Evolutionary conservation across 352 stramenopile species (phyloP).

Genomic region (Pythium periplocum): DNA sequence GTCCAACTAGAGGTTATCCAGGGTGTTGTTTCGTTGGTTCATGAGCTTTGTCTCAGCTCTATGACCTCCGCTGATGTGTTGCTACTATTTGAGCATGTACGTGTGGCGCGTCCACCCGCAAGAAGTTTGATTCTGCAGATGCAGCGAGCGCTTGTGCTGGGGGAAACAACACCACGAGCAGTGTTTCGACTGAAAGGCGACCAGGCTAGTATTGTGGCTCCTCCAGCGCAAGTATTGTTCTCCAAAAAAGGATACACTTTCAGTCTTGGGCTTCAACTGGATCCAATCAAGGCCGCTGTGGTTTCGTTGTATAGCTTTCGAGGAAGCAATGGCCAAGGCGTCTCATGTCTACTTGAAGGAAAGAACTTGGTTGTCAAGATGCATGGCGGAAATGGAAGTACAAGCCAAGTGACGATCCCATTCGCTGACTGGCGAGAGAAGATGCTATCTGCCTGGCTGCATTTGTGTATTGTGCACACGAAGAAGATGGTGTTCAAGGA

Average conservation of each 20-base stretch:
- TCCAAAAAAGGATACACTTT: conserved; percentile 77
- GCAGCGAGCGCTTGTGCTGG: conserved; percentile 42
- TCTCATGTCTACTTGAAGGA: conserved; percentile 52
- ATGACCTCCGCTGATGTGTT: conserved; percentile 55
- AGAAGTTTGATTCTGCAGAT: conserved; percentile 53
- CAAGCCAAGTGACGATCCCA: conserved; percentile 50
- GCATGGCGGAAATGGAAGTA: conserved; percentile 30
- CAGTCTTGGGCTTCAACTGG: conserved; percentile 53
- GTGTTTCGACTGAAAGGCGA: conserved; percentile 67
- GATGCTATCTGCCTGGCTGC: conserved; percentile 60
- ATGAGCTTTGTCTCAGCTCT: conserved; percentile 44
- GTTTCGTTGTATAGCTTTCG: conserved; percentile 74
- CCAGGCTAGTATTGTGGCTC: conserved; percentile 60
- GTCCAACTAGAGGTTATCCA: conserved; percentile 23
- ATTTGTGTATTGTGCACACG: conserved; percentile 73
- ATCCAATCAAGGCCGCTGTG: conserved; percentile 18
- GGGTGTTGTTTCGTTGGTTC: conserved; percentile 39
- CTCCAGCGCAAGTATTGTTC: conserved; percentile 47
- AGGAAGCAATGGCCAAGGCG: conserved; percentile 65
- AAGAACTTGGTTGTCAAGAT: conserved; percentile 53
- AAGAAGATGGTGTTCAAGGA: conserved; percentile 90
- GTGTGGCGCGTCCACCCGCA: conserved; percentile 35
- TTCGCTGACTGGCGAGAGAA: conserved; percentile 38
- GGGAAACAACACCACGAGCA: conserved; percentile 48
- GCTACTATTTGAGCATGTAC: conserved; percentile 71